Evolutionary conservation across 2,329 filamentous ascomycete genomes (phyloP), one percentile per base, ranked within the genome.

Genomic region (Calonectria ilicicola): DNA sequence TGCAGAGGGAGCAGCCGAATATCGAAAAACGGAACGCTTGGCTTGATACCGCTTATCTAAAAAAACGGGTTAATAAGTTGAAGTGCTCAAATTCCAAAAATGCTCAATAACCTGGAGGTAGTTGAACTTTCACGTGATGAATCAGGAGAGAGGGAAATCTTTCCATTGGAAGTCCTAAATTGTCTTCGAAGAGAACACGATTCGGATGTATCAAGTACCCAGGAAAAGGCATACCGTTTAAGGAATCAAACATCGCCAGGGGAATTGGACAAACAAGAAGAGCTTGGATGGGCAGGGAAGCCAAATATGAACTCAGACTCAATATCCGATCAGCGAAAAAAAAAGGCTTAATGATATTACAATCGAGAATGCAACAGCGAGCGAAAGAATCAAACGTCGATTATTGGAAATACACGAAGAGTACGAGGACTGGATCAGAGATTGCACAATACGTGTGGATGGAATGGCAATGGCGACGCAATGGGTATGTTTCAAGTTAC

Each of bases 401-500:
- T 35, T 70, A 17, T 19, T n/a, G n/a, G 46, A n/a, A 17, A 65
- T 72, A 9, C 35, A 38, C 7, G 66, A 56, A 8, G 70, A 73
- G 26, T 70, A 73, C n/a, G 62, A 65, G 14, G 60, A 66, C 8
- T 63, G 23, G 49, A 62, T 70, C 17, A 53, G 70, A n/a, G 70
- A 73, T 58, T 73, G 70, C 62, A 73, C 51, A 21, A 70, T 62
- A 62, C 27, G 51, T 10, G 47, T 73, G 7, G 70, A 73, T 23
- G 67, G 51, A 1, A 63, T 73, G 70, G 49, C 70, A 19, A 62
- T 73, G 49, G 67, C 70, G 7, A 51, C 70, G 17, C 62, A 73
- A 62, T 62, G 67, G 62, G 70, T 67, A 72, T 29, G 42, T n/a
- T 15, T 26, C 8, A 19, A 7, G 10, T 23, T 14, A 2, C 8